Conservation (phyloP, 306 rosid genomes). For the Vicia faba region DNA sequence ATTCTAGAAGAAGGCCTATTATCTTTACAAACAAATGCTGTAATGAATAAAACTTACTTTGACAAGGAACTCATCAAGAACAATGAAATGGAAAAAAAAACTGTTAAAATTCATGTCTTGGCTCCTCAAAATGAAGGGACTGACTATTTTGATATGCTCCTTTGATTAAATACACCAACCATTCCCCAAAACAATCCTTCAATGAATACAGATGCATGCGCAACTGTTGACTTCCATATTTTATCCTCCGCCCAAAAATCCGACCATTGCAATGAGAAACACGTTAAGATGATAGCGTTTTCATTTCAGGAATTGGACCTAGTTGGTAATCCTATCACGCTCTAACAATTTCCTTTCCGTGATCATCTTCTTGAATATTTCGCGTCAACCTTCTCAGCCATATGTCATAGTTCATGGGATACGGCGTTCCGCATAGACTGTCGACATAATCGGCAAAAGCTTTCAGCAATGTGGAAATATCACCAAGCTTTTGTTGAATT, state of each 20-base stretch:
- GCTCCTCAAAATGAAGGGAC: constrained; percentile 40
- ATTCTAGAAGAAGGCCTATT: constrained; percentile 39
- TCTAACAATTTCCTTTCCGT: constrained; percentile 78
- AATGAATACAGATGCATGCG: constrained; percentile 34
- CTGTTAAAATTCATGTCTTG: constrained; percentile 38
- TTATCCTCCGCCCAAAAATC: constrained; percentile 45
- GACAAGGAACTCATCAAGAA: constrained; percentile 43
- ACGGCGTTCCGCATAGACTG: constrained; percentile 97
- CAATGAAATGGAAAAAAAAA: constrained; percentile 34
- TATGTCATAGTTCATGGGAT: constrained; percentile 86
- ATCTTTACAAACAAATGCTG: constrained; percentile 61
- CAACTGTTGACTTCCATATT: constrained; percentile 38
- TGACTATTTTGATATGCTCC: constrained; percentile 37
- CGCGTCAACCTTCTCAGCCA: constrained; percentile 92
- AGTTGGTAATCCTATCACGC: constrained; percentile 50
- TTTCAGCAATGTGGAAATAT: constrained; percentile 79
- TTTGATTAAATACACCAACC: constrained; percentile 34
- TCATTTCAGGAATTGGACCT: constrained; percentile 37
- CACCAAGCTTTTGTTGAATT: constrained; percentile 96
- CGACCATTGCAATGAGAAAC: constrained; percentile 37
- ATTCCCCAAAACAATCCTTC: constrained; percentile 33
- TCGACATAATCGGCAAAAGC: constrained; percentile 97
- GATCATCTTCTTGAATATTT: constrained; percentile 73
- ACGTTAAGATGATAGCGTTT: constrained; percentile 33
- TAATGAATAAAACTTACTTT: constrained; percentile 43